Evolutionary conservation across 2,329 filamentous ascomycete species (phyloP), one percentile per base, ranked within the genome.

Genomic region (Talaromyces sp.): DNA sequence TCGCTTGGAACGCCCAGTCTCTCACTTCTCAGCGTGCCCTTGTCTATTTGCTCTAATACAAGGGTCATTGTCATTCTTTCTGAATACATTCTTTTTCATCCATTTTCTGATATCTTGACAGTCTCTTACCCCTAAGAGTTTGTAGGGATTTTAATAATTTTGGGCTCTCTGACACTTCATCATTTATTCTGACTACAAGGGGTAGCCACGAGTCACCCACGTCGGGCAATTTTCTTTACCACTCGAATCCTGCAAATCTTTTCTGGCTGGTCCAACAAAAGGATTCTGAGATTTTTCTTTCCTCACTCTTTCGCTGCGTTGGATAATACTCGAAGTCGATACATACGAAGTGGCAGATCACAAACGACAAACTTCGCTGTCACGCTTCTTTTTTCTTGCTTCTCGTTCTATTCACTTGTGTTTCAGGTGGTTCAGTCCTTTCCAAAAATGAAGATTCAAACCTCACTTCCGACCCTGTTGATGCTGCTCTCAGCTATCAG

Each of bases 21-120:
- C 48, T 52, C 48, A 52, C 48, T 52, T 52, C 21, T 37, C 35
- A 52, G 33, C 35, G 33, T 21, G 33, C 31, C 48, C 31, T 37
- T 37, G 48, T 51, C 19, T 22, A 25, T 17, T 28, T 19, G 11
- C 5, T 15, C n/a, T 39, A 11, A 19, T 39, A n/a, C 48, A 52
- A 52, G 19, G 35, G 48, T 21, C 17, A 37, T 28, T 52, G 33
- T 39, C 48, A 52, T 52, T 52, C 48, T 52, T 52, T 52, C 19
- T 25, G 22, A 10, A 39, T 35, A 52, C 7, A 25, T 6, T 25
- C 7, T n/a, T 17, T 46, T 25, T 10, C 35, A 19, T 45, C 37
- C 7, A 15, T 28, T 35, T 13, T 13, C 36, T 28, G 10, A 31
- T 10, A 48, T 48, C 19, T 5, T 21, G 45, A 35, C n/a, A 35